Base-by-base conservation (phyloP, 129 eudicot species). In the Flaveria ramosissima region DNA sequence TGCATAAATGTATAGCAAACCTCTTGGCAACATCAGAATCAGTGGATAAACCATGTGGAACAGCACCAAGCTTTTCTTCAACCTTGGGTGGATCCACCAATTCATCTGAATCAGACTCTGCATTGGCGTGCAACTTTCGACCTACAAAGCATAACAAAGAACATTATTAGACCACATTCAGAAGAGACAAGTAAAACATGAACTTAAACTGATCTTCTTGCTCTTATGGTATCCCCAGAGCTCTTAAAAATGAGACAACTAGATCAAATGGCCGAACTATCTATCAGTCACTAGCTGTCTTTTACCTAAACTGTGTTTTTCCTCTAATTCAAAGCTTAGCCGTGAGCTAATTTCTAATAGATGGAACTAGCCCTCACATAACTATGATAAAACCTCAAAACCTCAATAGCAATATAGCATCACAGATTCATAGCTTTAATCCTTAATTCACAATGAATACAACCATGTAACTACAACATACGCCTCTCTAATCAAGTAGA, bases 1-100 rank as follows among this genome's bases (percentile, higher is more conserved):
- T 39, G 30, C 14, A 80, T 0, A 75, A 20, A 39, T 13, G 70
- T 51, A n/a, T 43, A 61, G 32, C 68, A 61, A 48, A 94, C 98
- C 98, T 91, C 82, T 86, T 89, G 50, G 73, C 92, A 8, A 94
- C 99, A 87, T 94, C 99, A 3, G 99, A 89, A 86, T 94, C 99
- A 1, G 99, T 94, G 10, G 99, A 91, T 69, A 94, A 83, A 68
- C 99, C 99, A 86, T 82, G 80, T 12, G 99, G 99, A 83, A 94
- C 96, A 74, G 90, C 99, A 14, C 99, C 99, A 32, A 91, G 83
- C 79, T 87, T 91, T n/a, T 94, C 97, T 70, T 94, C 97, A 65
- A 94, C 86, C 89, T 94, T 94, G 1, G 99, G 99, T 50, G 93
- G 96, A 88, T 94, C 91, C 19, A 85, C 93, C 23, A 87, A 61